Evolutionary conservation across 2,329 filamentous ascomycete species (phyloP).

Genomic region (Podosphaera xanthii): DNA sequence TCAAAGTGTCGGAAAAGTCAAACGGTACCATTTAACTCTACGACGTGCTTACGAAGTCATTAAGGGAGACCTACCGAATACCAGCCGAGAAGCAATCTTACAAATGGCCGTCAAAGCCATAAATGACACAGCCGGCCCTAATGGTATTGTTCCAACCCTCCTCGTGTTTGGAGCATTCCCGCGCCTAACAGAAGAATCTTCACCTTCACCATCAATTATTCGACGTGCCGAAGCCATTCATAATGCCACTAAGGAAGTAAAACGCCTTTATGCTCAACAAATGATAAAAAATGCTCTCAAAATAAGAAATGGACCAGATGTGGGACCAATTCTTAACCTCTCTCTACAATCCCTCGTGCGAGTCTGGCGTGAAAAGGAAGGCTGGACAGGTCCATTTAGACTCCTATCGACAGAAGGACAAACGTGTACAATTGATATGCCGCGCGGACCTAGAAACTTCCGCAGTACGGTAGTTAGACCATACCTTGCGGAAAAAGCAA

Average conservation of each 20-base stretch:
- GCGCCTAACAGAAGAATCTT: slow-evolving; percentile 1
- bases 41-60: slow-evolving; percentile 3
- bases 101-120: slow-evolving; percentile 4
- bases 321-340: not conserved
- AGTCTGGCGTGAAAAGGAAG: slow-evolving; percentile 3
- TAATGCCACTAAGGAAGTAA: slow-evolving; percentile 3
- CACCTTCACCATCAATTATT: not conserved
- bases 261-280: slow-evolving; percentile 1
- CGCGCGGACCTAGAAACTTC: slow-evolving; percentile 1
- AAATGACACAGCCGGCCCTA: slow-evolving; percentile 2
- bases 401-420: slow-evolving; percentile 2
- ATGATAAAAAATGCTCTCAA: slow-evolving; percentile 2
- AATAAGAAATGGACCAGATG: slow-evolving; percentile 2
- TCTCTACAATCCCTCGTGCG: slow-evolving; percentile 1
- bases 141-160: slow-evolving; percentile 4
- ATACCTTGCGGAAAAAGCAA: not conserved
- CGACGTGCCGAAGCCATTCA: slow-evolving; percentile 2
- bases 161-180: slow-evolving; percentile 3
- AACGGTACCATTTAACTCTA: slow-evolving; percentile 3
- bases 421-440: slow-evolving; percentile 2
- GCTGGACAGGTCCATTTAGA: slow-evolving; percentile 3
- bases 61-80: not conserved
- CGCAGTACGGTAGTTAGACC: slow-evolving; percentile 3
- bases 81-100: slow-evolving; percentile 1
- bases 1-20: slow-evolving; percentile 1